These are phyloP conservation scores for Ascochyta viciae-villosae DNA, from an alignment of 2,329 filamentous ascomycete genomes.

Conservation along the genomic window DNA sequence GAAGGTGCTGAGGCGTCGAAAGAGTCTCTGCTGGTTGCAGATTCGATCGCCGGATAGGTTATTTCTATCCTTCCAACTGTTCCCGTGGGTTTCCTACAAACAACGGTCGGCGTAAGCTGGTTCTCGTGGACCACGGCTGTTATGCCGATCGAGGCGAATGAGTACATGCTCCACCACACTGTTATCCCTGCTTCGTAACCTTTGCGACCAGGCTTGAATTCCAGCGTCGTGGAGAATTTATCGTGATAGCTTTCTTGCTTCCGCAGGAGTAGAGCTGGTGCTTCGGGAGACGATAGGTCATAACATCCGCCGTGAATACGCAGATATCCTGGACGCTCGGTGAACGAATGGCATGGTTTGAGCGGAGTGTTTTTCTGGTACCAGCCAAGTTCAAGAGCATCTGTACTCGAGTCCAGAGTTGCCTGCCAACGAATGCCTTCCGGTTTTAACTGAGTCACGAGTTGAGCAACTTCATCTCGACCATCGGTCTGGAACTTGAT, in stretches of 20 bases:
- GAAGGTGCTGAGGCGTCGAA: conserved; percentile 1
- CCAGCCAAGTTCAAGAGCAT: conserved; percentile 48
- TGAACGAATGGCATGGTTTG: conserved; percentile 57
- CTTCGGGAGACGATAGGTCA: conserved; percentile 58
- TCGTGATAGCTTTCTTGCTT: conserved; percentile 59
- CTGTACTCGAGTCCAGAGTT: conserved; percentile 45
- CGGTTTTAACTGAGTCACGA: not conserved
- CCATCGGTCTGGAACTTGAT: conserved; percentile 50
- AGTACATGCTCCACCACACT: conserved; percentile 62
- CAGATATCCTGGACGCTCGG: conserved; percentile 53
- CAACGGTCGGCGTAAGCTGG: conserved; percentile 11
- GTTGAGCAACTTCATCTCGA: conserved; percentile 5
- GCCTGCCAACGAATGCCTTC: conserved; percentile 4
- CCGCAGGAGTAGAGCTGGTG: conserved; percentile 61
- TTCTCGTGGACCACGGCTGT: not conserved
- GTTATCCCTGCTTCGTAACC: conserved; percentile 62
- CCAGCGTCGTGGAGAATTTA: conserved; percentile 53
- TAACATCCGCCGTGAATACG: conserved; percentile 62
- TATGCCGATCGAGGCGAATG: conserved; percentile 54
- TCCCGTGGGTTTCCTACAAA: conserved; percentile 16
- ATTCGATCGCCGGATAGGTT: conserved; percentile 29
- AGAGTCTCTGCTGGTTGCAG: conserved; percentile 27
- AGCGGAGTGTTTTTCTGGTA: conserved; percentile 57
- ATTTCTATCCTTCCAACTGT: conserved; percentile 30
- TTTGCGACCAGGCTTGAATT: conserved; percentile 54